phyloP scores from a whole-genome alignment of 1,139 yeast genomes.

The Suhomyces bolitotheri region DNA sequence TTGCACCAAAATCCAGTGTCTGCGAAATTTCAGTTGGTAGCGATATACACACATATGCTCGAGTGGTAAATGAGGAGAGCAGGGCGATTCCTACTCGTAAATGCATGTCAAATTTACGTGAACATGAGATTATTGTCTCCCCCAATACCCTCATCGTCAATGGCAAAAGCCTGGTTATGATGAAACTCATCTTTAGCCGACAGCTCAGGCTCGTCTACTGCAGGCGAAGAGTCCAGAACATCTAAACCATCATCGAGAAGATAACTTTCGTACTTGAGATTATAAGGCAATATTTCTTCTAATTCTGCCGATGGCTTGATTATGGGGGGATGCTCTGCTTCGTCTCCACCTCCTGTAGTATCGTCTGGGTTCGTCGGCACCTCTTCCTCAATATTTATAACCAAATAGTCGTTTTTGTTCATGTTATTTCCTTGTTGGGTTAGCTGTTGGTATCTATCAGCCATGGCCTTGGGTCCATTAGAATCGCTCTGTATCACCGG shows the following conservation, averaged over 20 bases:
- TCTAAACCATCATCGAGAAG: conserved; percentile 31
- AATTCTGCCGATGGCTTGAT: conserved; percentile 25
- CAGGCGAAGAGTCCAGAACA: too few species aligned
- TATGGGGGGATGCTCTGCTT: conserved; percentile 11
- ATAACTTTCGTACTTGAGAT: conserved; percentile 27
- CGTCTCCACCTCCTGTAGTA: conserved; percentile 9
- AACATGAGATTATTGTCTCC: conserved; percentile 20
- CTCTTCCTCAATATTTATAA: conserved; percentile 25
- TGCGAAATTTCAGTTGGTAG: too few species aligned
- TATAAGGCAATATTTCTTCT: conserved; percentile 31
- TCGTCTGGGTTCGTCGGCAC: too few species aligned
- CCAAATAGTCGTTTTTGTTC: conserved; percentile 33
- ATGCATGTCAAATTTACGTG: conserved; percentile 3
- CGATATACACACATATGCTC: too few species aligned
- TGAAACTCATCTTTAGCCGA: too few species aligned
- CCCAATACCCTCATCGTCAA: conserved; percentile 20
- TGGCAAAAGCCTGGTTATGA: conserved; percentile 6
- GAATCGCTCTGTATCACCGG: conserved; percentile 23
- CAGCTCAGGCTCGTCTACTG: too few species aligned
- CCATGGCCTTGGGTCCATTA: conserved; percentile 10
- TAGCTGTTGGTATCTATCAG: conserved; percentile 24
- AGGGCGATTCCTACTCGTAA: too few species aligned
- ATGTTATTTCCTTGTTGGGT: conserved; percentile 26
- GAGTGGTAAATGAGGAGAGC: too few species aligned
- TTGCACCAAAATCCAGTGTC: too few species aligned